A percentile compares a stretch with the other conserved stretches of the same genome.
These are phyloP conservation scores for Sinapis alba DNA, from an alignment of 441 rosid genomes.

Conservation along the genomic window DNA sequence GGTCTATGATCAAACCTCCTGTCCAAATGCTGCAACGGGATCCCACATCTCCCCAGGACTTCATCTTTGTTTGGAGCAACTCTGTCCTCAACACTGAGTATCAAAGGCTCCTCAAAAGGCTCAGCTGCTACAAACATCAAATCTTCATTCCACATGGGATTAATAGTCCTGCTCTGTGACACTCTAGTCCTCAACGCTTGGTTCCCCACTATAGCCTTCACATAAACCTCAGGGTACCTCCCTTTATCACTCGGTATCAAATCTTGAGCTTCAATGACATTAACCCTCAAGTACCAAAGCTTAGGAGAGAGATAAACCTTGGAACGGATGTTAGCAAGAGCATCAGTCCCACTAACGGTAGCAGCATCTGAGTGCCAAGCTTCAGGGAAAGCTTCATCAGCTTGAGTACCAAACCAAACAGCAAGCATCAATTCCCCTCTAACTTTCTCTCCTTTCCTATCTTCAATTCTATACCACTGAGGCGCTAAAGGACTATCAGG, in stretches of 20 bases:
- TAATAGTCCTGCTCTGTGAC: slow-evolving; percentile 61
- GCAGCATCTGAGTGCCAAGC: slow-evolving; percentile 99
- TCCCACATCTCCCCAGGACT: slow-evolving; percentile 65
- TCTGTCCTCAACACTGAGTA: slow-evolving; percentile 84
- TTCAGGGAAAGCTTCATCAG: slow-evolving; percentile 98
- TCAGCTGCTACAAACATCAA: slow-evolving; percentile 96
- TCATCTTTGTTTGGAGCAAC: slow-evolving; percentile 95
- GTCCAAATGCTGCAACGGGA: slow-evolving; percentile 61
- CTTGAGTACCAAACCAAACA: slow-evolving; percentile 98
- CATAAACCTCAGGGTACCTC: slow-evolving; percentile 82
- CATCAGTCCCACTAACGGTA: slow-evolving; percentile 77
- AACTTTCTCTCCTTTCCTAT: slow-evolving; percentile 65
- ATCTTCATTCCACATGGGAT: slow-evolving; percentile 97
- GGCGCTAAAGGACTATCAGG: slow-evolving; percentile 98
- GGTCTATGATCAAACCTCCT: slow-evolving; percentile 81
- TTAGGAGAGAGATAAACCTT: slow-evolving; percentile 96
- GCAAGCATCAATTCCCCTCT: slow-evolving; percentile 95
- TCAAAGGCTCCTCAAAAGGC: slow-evolving; percentile 85
- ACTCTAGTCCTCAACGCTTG: slow-evolving; percentile 69
- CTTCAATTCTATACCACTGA: slow-evolving; percentile 94
- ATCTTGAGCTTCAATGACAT: slow-evolving; percentile 97
- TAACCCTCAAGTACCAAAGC: slow-evolving; percentile 94
- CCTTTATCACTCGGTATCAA: slow-evolving; percentile 68
- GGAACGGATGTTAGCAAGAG: slow-evolving; percentile 81
- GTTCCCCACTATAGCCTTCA: slow-evolving; percentile 69